Evolutionary conservation across 2,329 filamentous ascomycete genomes (phyloP).

Genomic region (Salinomyces thailandicus): DNA sequence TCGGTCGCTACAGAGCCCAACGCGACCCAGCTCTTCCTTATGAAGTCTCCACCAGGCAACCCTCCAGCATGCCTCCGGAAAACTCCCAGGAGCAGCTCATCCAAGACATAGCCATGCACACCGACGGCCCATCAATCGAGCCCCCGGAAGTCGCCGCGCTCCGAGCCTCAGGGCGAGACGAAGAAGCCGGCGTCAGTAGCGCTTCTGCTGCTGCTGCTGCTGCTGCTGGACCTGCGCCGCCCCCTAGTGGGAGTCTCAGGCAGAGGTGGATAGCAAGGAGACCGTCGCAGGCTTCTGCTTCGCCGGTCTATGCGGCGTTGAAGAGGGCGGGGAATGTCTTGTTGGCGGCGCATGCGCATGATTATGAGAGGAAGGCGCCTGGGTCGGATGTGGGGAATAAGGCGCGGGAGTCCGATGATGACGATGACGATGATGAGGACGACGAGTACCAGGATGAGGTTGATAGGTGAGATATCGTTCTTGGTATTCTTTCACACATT

Average conservation of each 20-base stretch:
- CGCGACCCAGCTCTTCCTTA: constrained; percentile 84
- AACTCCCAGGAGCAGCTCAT: not conserved
- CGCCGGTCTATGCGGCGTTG: constrained; percentile 33
- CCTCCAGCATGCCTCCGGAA: too few species aligned
- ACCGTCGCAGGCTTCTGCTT: not conserved
- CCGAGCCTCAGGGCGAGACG: not conserved
- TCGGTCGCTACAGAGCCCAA: constrained; percentile 78
- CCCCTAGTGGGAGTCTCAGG: not conserved
- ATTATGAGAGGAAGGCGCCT: constrained; percentile 72
- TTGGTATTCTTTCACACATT: too few species aligned
- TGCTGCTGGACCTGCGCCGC: not conserved
- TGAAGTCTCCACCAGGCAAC: constrained; percentile 30
- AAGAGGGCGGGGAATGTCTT: constrained; percentile 57
- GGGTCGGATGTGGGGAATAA: constrained; percentile 19
- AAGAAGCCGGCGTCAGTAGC: not conserved
- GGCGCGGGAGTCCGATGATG: constrained; percentile 4
- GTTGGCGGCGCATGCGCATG: constrained; percentile 74
- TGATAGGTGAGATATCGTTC: too few species aligned
- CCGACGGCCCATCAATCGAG: not conserved
- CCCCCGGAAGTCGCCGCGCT: not conserved
- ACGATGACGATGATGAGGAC: constrained; percentile 4
- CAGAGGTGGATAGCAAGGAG: not conserved
- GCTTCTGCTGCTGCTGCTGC: not conserved
- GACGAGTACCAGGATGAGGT: not conserved
- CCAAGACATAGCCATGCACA: not conserved